Evolutionary conservation across 169 alveolate genomes (phyloP), one percentile per base, ranked within the genome.

Genomic region (Theileria luwenshuni): DNA sequence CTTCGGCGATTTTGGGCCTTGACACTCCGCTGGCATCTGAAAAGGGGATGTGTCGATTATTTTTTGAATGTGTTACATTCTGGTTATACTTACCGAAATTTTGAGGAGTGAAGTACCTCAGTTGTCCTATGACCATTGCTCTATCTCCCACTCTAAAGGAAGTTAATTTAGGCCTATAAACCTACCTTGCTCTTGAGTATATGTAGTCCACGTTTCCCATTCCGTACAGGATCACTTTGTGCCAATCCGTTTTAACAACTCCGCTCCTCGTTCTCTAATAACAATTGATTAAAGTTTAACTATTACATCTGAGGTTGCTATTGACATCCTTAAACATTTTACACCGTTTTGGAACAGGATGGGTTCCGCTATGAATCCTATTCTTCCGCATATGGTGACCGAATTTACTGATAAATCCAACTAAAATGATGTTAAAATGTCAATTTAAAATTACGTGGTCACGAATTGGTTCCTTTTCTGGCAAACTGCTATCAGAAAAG

Each of bases 211-310:
- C 87, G 33, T 70, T 79, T 15, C 83, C 69, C 45, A 32, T 62
- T 15, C 87, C 87, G 63, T 81, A 81, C 15, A 81, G 3, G n/a
- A 73, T 54, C n/a, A 81, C 76, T 61, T 61, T 72, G 85, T 81
- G 89, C 89, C 89, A 81, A 35, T 33, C 61, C 0, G 89, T 81
- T 42, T 35, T 74, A 25, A 51, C 56, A 0, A 69, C 19, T 1
- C 87, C 83, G 45, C 25, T 51, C 43, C 72, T 51, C 10, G 62
- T 69, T 21, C 87, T 77, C 87, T 79, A 56, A 56, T 38, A 38
- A 47, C 25, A 32, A 58, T 32, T 7, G 23, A 0, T 3, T 0
- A 33, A 10, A 45, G 21, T 7, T n/a, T 54, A 0, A 15, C 12
- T 27, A 33, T 13, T 59, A 67, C 85, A 38, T 73, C 89, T 19